A percentile compares a stretch with the other conserved stretches of the same genome.
Conservation (phyloP, 331 rosid genomes). For the Phaseolus coccineus region DNA sequence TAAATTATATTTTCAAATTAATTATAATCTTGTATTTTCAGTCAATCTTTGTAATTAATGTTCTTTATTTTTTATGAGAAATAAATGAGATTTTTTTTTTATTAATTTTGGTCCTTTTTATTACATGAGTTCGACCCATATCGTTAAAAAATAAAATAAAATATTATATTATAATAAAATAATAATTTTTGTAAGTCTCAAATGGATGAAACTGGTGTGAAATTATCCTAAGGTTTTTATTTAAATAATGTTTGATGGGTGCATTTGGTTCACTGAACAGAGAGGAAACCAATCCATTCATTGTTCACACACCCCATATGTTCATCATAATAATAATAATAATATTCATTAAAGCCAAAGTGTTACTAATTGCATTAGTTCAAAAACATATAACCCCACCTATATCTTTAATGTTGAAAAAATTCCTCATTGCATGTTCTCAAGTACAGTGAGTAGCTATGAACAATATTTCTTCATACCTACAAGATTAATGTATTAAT, state of each 20-base stretch:
- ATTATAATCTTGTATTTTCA: too few species aligned
- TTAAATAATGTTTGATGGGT: neutral
- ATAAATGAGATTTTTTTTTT: too few species aligned
- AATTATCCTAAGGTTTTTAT: neutral
- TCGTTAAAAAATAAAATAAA: too few species aligned
- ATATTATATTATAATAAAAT: too few species aligned
- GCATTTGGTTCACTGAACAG: constrained; percentile 8
- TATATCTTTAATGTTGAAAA: constrained; percentile 14
- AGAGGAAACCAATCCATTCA: neutral
- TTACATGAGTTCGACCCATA: too few species aligned
- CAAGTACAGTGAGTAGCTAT: neutral
- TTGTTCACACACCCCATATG: constrained; percentile 22
- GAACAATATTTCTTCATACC: neutral
- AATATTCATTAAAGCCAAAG: constrained; percentile 13
- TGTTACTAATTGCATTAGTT: constrained; percentile 23
- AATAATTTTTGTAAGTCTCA: too few species aligned
- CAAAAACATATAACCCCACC: constrained; percentile 36
- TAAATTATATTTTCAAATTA: too few species aligned
- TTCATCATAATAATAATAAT: neutral
- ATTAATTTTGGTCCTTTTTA: too few species aligned
- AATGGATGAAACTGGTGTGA: too few species aligned
- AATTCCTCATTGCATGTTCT: constrained; percentile 5
- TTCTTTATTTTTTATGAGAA: too few species aligned
- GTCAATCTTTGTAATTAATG: too few species aligned
- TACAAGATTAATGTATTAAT: neutral